Evolutionary conservation across 495 filamentous ascomycete genomes (phyloP).

Genomic region (Aspergillus diversus): DNA sequence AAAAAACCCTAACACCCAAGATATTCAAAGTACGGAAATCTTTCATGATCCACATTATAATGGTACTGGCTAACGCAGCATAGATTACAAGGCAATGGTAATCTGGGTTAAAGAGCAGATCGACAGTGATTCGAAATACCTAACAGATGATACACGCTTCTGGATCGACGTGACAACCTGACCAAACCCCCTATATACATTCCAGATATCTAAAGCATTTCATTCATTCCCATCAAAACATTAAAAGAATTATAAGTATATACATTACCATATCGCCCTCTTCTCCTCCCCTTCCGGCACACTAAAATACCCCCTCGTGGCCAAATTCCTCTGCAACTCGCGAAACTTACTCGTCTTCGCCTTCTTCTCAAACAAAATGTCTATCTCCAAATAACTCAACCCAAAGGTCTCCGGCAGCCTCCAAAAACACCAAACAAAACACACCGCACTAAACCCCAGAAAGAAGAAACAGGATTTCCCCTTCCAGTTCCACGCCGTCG

Average conservation of each 20-base stretch:
- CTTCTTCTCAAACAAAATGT: slow-evolving; percentile 67
- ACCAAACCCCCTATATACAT: too few relatives aligned
- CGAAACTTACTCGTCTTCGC: not conserved
- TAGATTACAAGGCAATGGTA: slow-evolving; percentile 29
- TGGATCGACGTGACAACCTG: slow-evolving; percentile 28
- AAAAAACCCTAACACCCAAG: slow-evolving; percentile 23
- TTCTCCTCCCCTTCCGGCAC: not conserved
- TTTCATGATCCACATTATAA: not conserved
- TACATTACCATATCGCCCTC: not conserved
- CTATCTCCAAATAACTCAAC: slow-evolving; percentile 71
- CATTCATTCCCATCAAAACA: too few relatives aligned
- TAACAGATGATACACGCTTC: slow-evolving; percentile 32
- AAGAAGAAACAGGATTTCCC: slow-evolving; percentile 80
- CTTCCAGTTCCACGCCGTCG: slow-evolving; percentile 71
- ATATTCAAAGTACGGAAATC: slow-evolving; percentile 26
- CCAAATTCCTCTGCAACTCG: not conserved
- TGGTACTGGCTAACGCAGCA: not conserved
- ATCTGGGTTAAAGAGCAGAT: slow-evolving; percentile 34
- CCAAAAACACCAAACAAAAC: slow-evolving; percentile 74
- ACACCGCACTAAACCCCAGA: slow-evolving; percentile 70
- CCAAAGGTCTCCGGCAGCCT: slow-evolving; percentile 72
- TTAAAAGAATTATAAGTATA: too few relatives aligned
- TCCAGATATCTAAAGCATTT: too few relatives aligned
- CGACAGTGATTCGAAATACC: slow-evolving; percentile 28
- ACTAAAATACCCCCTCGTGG: not conserved